Evolutionary conservation across 1,139 yeast genomes (phyloP), one percentile per base, ranked within the genome.

Genomic region (Saccharomyces hybrid): DNA sequence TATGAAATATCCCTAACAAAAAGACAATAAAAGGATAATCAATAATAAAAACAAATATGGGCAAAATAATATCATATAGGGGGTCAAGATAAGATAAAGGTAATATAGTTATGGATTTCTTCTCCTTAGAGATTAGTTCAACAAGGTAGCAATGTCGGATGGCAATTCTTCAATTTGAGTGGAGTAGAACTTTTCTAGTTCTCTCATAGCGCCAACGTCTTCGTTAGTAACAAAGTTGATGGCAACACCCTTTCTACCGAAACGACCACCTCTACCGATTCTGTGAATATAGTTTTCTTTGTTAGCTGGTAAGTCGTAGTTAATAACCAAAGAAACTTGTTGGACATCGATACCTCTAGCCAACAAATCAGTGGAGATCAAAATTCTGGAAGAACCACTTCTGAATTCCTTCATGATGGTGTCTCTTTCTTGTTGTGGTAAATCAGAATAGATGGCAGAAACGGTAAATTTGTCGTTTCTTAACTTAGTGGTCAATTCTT

Each of bases 241-340:
- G 70, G 99, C 98, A 73, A 91, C 97, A 86, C 99, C 99, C 85
- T 93, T 93, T 79, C 99, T 86, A 81, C 99, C 99, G 81, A 93
- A 93, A 81, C 99, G 93, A 81, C 99, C 99, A 81, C 97, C 96
- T 83, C 99, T 88, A 84, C 99, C 99, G 71, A 93, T 93, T 85
- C 99, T 87, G 82, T 93, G 99, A 73, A 93, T 89, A 77, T 93
- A 93, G 86, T 93, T 91, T 79, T 93, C 98, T 77, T 90, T 88
- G 85, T 91, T 89, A 72, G 90, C 81, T 69, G 99, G 99, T 75
- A 93, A 82, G 76, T 93, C 99, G 80, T 88, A 93, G 85, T 93
- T 93, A 75, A 93, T 91, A 70, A 93, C 99, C 72, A 93, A 81
- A 55, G 98, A 91, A 64, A 93, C 98, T 79, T 93, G 99, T 82